Conservation (phyloP, 768 basidiomycete species). For the Hirschioporus abietinus region DNA sequence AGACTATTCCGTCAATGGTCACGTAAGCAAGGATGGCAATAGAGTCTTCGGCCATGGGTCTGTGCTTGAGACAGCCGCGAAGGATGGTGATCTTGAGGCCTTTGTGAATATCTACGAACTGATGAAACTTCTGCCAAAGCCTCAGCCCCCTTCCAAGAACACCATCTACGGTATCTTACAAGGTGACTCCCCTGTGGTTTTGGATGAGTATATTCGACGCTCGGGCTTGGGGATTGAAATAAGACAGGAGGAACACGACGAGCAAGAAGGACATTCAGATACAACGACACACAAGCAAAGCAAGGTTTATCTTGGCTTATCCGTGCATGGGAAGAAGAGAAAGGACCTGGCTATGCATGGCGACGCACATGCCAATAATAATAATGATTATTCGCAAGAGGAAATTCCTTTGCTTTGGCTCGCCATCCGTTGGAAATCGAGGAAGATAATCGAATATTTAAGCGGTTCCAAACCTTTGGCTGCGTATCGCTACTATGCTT, state of each 20-base stretch:
- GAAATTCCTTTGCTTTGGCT: constrained; percentile 34
- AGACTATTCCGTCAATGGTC: constrained; percentile 9
- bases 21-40: constrained; percentile 5
- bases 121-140: constrained; percentile 27
- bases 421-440: constrained; percentile 25
- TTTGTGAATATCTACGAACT: constrained; percentile 45
- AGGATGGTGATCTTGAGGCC: constrained; percentile 43
- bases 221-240: constrained; percentile 32
- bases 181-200: constrained; percentile 41
- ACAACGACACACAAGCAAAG: constrained; percentile 23
- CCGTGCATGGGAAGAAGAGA: constrained; percentile 60
- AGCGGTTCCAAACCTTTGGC: constrained; percentile 38
- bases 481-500: constrained; percentile 47
- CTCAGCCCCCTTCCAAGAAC: constrained; percentile 19
- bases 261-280: constrained; percentile 28
- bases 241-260: constrained; percentile 14
- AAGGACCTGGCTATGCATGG: constrained; percentile 45
- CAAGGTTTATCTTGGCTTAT: constrained; percentile 49
- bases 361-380: constrained; percentile 37
- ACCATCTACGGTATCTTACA: constrained; percentile 27
- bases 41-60: constrained; percentile 10
- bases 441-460: constrained; percentile 42
- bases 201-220: constrained; percentile 53
- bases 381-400: constrained; percentile 8
- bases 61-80: constrained; percentile 32